Percentiles rank a stretch among this genome's conserved stretches.
phyloP scores from a whole-genome alignment of 768 basidiomycete species.

The Mycena sanguinolenta region DNA sequence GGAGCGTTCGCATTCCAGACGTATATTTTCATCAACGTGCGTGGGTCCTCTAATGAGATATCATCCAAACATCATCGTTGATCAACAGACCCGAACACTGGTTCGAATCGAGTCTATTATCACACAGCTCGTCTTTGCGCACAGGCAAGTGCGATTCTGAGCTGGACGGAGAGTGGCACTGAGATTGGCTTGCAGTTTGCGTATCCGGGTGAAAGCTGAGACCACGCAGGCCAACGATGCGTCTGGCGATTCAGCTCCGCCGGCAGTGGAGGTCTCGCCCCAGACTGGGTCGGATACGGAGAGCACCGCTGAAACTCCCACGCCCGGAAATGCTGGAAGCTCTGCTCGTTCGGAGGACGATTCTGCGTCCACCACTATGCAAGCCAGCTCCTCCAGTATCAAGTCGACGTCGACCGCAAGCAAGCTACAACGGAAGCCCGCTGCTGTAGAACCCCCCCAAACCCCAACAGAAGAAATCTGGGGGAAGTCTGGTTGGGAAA shows the following conservation, averaged over 20 bases:
- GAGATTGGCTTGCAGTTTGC: conserved; percentile 48
- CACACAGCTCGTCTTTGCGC: conserved; percentile 59
- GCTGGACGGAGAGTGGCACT: no score
- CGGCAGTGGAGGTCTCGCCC: background rate
- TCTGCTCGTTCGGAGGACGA: background rate
- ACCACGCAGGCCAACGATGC: background rate
- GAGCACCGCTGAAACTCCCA: background rate
- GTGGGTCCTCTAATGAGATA: conserved; percentile 43
- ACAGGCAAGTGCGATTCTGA: conserved; percentile 39
- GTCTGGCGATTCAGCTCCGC: no score
- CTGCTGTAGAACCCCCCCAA: background rate
- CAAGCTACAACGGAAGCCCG: conserved; percentile 3
- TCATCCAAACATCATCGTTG: background rate
- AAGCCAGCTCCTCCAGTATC: conserved; percentile 22
- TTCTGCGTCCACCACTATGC: conserved; percentile 13
- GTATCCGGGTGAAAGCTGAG: conserved; percentile 72
- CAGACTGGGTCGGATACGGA: conserved; percentile 2
- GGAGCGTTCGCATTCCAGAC: conserved; percentile 61
- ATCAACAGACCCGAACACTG: conserved; percentile 58
- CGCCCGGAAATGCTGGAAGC: conserved; percentile 5
- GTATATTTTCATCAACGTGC: conserved; percentile 61
- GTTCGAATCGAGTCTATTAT: conserved; percentile 63
- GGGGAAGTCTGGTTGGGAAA: conserved; percentile 70
- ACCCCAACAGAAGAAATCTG: background rate
- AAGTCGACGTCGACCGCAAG: conserved; percentile 19